Evolutionary conservation across 2,329 filamentous ascomycete species (phyloP).

Genomic region (Pseudogymnoascus sp.): DNA sequence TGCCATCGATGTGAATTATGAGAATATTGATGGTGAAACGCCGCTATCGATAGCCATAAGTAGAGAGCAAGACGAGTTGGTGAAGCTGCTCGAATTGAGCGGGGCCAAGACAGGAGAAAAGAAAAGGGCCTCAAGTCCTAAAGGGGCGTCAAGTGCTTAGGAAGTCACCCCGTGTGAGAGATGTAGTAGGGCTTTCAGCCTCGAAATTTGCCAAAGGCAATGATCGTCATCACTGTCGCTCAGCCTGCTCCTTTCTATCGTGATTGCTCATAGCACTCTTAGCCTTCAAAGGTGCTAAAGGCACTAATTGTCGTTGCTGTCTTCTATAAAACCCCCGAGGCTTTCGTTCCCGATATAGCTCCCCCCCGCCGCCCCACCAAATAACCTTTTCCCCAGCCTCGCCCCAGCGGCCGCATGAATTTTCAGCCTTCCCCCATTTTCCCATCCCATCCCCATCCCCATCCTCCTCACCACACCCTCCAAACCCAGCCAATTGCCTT

Average conservation of each 20-base stretch:
- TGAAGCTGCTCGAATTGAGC: not conserved
- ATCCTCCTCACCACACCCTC: not conserved
- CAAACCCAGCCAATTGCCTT: not conserved
- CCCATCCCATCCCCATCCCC: not conserved
- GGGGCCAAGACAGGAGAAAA: not conserved
- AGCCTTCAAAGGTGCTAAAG: no score
- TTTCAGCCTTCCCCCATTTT: slow-evolving; percentile 8
- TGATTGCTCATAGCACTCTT: no score
- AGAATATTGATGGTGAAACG: slow-evolving; percentile 10
- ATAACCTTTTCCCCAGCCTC: not conserved
- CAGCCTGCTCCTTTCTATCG: no score
- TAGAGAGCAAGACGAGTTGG: not conserved
- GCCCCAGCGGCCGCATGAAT: slow-evolving; percentile 4
- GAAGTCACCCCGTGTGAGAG: not conserved
- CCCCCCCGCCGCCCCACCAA: not conserved
- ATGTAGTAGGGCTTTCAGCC: not conserved
- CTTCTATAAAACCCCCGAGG: not conserved
- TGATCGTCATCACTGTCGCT: no score
- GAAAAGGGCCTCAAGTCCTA: no score
- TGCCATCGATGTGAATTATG: not conserved
- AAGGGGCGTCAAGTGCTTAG: not conserved
- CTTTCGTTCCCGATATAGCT: not conserved
- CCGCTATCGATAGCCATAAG: not conserved
- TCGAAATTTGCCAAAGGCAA: no score
- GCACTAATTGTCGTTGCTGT: no score